Evolutionary conservation across 805 yeast genomes (phyloP).

Genomic region (Candida nemodendra): DNA sequence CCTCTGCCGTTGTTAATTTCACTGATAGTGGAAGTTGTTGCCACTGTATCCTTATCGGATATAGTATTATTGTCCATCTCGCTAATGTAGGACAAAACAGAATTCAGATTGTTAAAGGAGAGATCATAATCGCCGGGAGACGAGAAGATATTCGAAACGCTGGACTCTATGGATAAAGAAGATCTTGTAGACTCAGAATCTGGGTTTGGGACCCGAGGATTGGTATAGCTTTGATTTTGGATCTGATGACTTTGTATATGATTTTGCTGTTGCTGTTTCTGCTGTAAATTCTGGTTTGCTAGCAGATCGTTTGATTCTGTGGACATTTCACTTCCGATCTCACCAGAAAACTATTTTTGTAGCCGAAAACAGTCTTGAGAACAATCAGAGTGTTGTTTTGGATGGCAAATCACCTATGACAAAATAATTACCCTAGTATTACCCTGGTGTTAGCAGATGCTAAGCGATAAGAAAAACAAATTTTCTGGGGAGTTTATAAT

Average conservation of each 20-base stretch:
- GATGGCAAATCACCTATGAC: no score
- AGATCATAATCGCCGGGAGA: conserved; percentile 16
- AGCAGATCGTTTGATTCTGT: no score
- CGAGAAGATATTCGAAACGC: conserved; percentile 16
- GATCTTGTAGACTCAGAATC: conserved; percentile 22
- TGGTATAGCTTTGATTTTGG: not conserved
- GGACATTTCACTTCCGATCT: no score
- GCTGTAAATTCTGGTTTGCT: not conserved
- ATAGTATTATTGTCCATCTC: conserved; percentile 23
- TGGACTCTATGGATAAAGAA: conserved; percentile 21
- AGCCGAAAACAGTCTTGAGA: no score
- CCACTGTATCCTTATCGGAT: conserved; percentile 14
- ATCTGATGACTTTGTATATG: not conserved
- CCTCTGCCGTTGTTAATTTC: conserved; percentile 3
- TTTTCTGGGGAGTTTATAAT: no score
- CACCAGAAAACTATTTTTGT: no score
- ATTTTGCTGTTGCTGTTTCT: conserved; percentile 1
- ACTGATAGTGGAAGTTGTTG: conserved; percentile 5
- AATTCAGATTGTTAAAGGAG: conserved; percentile 14
- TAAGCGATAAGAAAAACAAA: no score
- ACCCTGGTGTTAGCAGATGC: no score
- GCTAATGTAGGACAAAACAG: conserved; percentile 15
- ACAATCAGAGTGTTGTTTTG: not conserved
- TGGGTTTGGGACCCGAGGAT: no score
- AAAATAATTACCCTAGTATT: no score